phyloP scores from a whole-genome alignment of 495 filamentous ascomycete genomes.

The Penicillium pancosmium region DNA sequence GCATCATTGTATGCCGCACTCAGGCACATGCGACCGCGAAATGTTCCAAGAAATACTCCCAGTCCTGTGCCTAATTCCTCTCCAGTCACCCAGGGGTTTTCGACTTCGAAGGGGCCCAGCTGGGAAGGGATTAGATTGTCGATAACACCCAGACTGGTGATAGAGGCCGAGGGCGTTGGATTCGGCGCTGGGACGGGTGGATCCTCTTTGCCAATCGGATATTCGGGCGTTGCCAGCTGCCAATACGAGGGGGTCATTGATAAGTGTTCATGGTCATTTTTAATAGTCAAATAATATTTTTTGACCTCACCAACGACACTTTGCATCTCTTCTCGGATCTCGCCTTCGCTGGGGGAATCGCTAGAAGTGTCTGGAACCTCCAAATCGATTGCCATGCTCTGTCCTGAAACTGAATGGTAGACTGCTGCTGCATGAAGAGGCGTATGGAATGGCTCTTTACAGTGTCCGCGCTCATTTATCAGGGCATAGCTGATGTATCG shows the following conservation, averaged over 20 bases:
- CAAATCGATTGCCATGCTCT: constrained; percentile 24
- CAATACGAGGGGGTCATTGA: constrained; percentile 30
- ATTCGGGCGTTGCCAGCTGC: constrained; percentile 23
- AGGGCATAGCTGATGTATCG: constrained; percentile 15
- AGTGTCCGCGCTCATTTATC: constrained; percentile 27
- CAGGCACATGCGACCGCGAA: constrained; percentile 29
- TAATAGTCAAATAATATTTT: constrained; percentile 29
- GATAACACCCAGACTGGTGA: constrained; percentile 39
- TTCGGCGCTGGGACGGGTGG: constrained; percentile 30
- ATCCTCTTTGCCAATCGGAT: constrained; percentile 18
- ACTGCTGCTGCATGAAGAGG: constrained; percentile 11
- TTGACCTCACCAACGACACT: constrained; percentile 19
- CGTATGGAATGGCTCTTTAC: constrained; percentile 20
- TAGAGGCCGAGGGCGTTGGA: constrained; percentile 33
- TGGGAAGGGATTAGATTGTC: constrained; percentile 19
- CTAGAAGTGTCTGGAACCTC: constrained; percentile 12
- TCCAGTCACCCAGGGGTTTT: constrained; percentile 42
- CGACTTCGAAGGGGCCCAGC: constrained; percentile 25
- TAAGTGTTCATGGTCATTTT: constrained; percentile 27
- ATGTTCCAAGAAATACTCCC: constrained; percentile 42
- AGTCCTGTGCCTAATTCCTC: constrained; percentile 39
- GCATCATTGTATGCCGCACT: constrained; percentile 45
- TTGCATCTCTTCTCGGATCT: constrained; percentile 13
- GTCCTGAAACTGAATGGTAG: constrained; percentile 33
- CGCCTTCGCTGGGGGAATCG: neutral